Evolutionary conservation across 1,284 basidiomycete genomes (phyloP), one percentile per base, ranked within the genome.

Genomic region (Lignosus rhinocerotis): DNA sequence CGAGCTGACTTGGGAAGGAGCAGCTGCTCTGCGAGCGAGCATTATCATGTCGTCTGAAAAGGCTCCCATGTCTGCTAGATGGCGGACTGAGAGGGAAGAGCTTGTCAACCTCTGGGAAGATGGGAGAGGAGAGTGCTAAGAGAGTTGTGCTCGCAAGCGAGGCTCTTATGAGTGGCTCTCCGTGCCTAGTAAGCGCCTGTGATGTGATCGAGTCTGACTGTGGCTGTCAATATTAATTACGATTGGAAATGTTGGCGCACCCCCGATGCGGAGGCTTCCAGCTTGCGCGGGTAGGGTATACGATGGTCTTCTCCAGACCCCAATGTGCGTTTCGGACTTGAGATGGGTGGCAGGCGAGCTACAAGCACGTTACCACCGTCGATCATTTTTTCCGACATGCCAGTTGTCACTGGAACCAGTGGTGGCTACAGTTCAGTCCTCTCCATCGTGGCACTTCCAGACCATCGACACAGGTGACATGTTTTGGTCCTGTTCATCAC

Each of bases 1-100:
- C 30, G 4, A 1, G 46, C 59, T 50, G 33, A 60, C 63, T 57
- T 64, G 62, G 2, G 51, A 51, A 43, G 62, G 63, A 4, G 63
- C 63, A 5, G 53, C 49, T 0, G 58, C 58, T 32, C 58, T 45
- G 1, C 58, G 51, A 9, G 30, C 55, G 33, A 63, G 50, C 32
- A 36, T 12, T 9, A 57, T n/a, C 14, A 64, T 21, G 25, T 60
- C 51, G 34, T 44, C 52, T 7, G 61, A 52, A 30, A 63, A 60
- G 12, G 33, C 21, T 19, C 53, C 58, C 61, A 63, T 61, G 25
- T 21, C 31, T 7, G 34, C 19, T 36, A 16, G 36, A 9, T 34
- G 41, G 16, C 39, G 30, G 39, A 19, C 12, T 31, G 50, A 25
- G 16, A 34, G 30, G 31, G 30, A 36, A 21, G 45, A 49, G n/a